Evolutionary conservation across 202 grass and related monocot species (phyloP).

Genomic region (Miscanthus sacchariflorus): DNA sequence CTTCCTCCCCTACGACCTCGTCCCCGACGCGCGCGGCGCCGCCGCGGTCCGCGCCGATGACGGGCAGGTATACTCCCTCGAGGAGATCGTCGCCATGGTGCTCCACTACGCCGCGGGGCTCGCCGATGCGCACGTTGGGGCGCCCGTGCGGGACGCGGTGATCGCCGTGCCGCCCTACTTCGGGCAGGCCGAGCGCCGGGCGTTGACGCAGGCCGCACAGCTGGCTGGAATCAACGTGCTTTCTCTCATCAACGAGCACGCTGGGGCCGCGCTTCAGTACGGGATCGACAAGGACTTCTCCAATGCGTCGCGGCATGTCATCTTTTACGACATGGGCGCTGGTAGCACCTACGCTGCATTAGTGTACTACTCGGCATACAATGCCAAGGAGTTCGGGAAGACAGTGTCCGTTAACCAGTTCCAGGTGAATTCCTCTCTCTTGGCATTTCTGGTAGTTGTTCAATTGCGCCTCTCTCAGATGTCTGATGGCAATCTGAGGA

Average conservation of each 20-base stretch:
- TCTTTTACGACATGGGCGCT: slow-evolving; percentile 97
- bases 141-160: slow-evolving; percentile 79
- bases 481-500: not conserved
- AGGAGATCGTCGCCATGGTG: slow-evolving; percentile 94
- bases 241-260: slow-evolving; percentile 92
- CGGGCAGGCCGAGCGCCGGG: slow-evolving; percentile 88
- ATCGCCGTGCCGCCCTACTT: slow-evolving; percentile 89
- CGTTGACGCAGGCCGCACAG: slow-evolving; percentile 81
- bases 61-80: slow-evolving; percentile 71
- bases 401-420: slow-evolving; percentile 87
- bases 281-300: slow-evolving; percentile 97
- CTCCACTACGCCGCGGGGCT: slow-evolving; percentile 77
- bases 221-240: slow-evolving; percentile 90
- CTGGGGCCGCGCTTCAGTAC: slow-evolving; percentile 95
- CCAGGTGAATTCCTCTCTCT: slow-evolving; percentile 57
- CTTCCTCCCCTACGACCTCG: slow-evolving; percentile 89
- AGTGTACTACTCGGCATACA: slow-evolving; percentile 90
- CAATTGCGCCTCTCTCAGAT: slow-evolving; percentile 38
- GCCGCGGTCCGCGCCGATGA: slow-evolving; percentile 71
- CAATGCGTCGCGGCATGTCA: slow-evolving; percentile 80
- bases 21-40: slow-evolving; percentile 78
- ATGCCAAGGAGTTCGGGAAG: slow-evolving; percentile 82
- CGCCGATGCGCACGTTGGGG: slow-evolving; percentile 75
- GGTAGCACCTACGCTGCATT: slow-evolving; percentile 95
- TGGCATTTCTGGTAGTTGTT: slow-evolving; percentile 25